phyloP scores from a whole-genome alignment of 2,329 filamentous ascomycete species.

The Trichoderma koningiopsis region DNA sequence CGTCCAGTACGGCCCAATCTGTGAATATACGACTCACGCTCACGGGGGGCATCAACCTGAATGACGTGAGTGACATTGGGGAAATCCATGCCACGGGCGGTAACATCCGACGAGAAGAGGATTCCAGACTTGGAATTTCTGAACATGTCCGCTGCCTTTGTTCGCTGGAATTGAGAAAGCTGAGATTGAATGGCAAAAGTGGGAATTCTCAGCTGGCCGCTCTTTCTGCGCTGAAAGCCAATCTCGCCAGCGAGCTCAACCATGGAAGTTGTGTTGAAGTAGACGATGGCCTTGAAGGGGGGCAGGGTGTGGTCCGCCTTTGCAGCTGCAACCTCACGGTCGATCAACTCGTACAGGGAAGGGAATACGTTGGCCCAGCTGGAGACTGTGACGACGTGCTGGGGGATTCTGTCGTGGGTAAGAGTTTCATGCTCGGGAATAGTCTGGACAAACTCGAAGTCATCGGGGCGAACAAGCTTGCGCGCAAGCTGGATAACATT shows the following conservation, averaged over 20 bases:
- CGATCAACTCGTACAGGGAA: conserved; percentile 72
- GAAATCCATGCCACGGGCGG: conserved; percentile 82
- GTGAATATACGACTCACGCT: conserved; percentile 74
- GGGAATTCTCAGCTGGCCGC: conserved; percentile 42
- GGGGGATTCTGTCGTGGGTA: conserved; percentile 83
- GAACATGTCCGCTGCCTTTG: conserved; percentile 71
- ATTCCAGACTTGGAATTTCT: conserved; percentile 63
- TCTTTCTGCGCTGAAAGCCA: conserved; percentile 44
- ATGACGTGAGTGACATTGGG: conserved; percentile 79
- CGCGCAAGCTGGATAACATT: conserved; percentile 81
- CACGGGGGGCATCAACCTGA: conserved; percentile 66
- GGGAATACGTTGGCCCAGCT: conserved; percentile 78
- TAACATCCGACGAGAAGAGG: conserved; percentile 77
- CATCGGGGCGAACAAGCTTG: conserved; percentile 71
- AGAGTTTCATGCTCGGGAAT: conserved; percentile 78
- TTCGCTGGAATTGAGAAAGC: conserved; percentile 70
- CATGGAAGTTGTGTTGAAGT: conserved; percentile 77
- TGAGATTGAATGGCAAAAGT: conserved; percentile 74
- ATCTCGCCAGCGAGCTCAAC: conserved; percentile 66
- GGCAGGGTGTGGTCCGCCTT: conserved; percentile 42
- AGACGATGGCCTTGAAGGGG: conserved; percentile 96
- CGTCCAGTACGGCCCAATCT: conserved; percentile 76
- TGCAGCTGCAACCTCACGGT: conserved; percentile 57
- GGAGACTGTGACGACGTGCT: conserved; percentile 68
- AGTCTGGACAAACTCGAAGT: conserved; percentile 91